phyloP scores from a whole-genome alignment of 805 yeast genomes.

The Starmerella floris region DNA sequence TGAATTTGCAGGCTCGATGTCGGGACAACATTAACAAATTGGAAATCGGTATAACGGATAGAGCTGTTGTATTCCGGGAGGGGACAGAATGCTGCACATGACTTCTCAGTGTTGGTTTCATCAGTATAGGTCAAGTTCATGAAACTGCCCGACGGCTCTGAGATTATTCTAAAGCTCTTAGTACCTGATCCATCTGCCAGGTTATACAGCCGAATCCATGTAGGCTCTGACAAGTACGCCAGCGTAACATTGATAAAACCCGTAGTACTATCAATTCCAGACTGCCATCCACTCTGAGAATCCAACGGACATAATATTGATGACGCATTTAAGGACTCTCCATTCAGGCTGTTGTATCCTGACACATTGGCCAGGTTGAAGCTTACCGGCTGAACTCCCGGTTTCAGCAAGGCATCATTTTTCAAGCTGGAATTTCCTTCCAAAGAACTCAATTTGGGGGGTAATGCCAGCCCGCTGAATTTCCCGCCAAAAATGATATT shows the following conservation, averaged over 20 bases:
- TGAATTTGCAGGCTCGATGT: conserved; percentile 51
- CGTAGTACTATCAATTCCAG: conserved; percentile 12
- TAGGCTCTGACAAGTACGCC: conserved; percentile 41
- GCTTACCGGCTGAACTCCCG: conserved; percentile 16
- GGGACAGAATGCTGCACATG: conserved; percentile 89
- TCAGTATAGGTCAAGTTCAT: conserved; percentile 83
- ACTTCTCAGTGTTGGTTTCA: conserved; percentile 41
- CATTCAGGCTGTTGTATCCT: conserved; percentile 5
- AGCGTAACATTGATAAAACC: conserved; percentile 16
- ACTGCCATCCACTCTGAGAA: conserved; percentile 13
- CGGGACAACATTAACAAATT: conserved; percentile 54
- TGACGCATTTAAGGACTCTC: conserved; percentile 12
- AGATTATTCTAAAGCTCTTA: conserved; percentile 54
- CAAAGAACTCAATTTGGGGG: not conserved
- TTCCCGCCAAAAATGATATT: conserved; percentile 67
- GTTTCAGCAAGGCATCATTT: conserved; percentile 5
- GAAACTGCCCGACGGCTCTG: conserved; percentile 72
- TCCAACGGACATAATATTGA: conserved; percentile 48
- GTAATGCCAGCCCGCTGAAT: conserved; percentile 45
- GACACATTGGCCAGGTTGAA: conserved; percentile 14
- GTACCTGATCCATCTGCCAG: conserved; percentile 38
- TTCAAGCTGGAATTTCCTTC: conserved; percentile 14
- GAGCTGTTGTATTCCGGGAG: conserved; percentile 30
- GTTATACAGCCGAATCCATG: conserved; percentile 55
- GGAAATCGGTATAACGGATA: conserved; percentile 55